Conservation (phyloP, 257 asterid species). For the Ligustrum vulgare region DNA sequence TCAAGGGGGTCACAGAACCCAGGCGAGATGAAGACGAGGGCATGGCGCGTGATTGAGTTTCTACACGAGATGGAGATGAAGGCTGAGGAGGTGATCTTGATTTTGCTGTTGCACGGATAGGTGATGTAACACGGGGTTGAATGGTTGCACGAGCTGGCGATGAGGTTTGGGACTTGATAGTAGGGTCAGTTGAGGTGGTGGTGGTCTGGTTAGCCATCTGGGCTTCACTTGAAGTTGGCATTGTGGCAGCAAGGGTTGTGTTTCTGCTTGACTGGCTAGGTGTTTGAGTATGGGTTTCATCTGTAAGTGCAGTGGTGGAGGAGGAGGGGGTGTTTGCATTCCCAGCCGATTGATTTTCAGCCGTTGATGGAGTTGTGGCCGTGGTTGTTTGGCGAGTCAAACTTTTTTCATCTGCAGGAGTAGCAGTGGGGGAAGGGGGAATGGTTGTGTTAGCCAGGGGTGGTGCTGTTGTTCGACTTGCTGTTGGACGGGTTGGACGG, state of each 20-base stretch:
- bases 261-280: background rate
- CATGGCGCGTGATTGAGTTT: constrained; percentile 31
- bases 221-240: constrained; percentile 21
- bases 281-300: constrained; percentile 16
- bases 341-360: constrained; percentile 2
- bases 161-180: constrained; percentile 33
- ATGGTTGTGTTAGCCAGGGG: constrained; percentile 18
- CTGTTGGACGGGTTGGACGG: constrained; percentile 37
- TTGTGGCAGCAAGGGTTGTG: constrained; percentile 19
- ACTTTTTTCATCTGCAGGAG: constrained; percentile 13
- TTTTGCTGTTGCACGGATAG: constrained; percentile 34
- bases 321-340: constrained; percentile 15
- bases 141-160: constrained; percentile 38
- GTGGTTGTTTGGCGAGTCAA: background rate
- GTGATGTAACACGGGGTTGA: constrained; percentile 37
- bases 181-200: constrained; percentile 16
- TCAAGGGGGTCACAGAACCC: constrained; percentile 26
- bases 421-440: background rate
- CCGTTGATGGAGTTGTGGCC: constrained; percentile 15
- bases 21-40: constrained; percentile 35
- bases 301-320: constrained; percentile 4
- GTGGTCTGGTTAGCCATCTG: constrained; percentile 20
- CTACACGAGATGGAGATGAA: constrained; percentile 38
- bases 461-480: constrained; percentile 30
- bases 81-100: constrained; percentile 50